These are phyloP conservation scores for Fusarium continuum DNA, from an alignment of 2,329 filamentous ascomycete species.

Conservation along the genomic window DNA sequence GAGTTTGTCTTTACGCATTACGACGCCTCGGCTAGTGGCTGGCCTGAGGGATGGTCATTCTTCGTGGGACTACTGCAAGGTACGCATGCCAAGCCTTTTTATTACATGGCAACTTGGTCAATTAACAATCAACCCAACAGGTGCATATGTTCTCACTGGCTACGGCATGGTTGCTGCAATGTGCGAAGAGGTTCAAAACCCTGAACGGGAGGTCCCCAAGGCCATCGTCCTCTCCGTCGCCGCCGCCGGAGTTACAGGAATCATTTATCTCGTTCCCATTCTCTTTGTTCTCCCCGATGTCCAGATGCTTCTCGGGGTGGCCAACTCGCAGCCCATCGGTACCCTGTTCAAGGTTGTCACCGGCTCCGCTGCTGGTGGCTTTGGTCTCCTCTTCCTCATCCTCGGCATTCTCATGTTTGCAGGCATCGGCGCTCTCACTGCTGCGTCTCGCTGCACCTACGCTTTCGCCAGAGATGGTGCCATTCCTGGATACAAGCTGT, in stretches of 20 bases:
- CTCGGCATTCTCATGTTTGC: constrained; percentile 81
- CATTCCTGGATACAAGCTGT: constrained; percentile 74
- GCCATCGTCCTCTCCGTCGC: constrained; percentile 74
- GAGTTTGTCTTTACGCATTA: constrained; percentile 75
- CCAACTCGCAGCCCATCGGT: constrained; percentile 79
- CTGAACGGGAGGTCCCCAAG: constrained; percentile 68
- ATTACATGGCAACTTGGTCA: neutral
- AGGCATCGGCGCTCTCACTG: constrained; percentile 77
- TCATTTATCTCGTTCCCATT: constrained; percentile 73
- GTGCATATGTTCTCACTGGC: constrained; percentile 54
- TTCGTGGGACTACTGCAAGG: constrained; percentile 63
- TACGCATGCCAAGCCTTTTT: constrained; percentile 45
- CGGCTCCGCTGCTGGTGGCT: constrained; percentile 76
- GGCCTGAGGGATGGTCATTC: constrained; percentile 72
- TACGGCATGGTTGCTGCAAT: constrained; percentile 65
- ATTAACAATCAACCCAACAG: constrained; percentile 36
- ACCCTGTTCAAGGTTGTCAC: constrained; percentile 80
- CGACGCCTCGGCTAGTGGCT: constrained; percentile 73
- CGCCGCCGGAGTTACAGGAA: constrained; percentile 72
- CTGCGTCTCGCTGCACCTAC: constrained; percentile 77
- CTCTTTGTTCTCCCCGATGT: constrained; percentile 80
- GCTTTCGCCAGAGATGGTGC: constrained; percentile 80
- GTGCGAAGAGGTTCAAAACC: constrained; percentile 69
- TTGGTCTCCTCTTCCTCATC: constrained; percentile 78
- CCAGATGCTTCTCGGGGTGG: constrained; percentile 67